Percentiles rank a stretch among this genome's conserved stretches.
phyloP scores from a whole-genome alignment of 176 grass and related monocot species.

The Zoysia japonica region DNA sequence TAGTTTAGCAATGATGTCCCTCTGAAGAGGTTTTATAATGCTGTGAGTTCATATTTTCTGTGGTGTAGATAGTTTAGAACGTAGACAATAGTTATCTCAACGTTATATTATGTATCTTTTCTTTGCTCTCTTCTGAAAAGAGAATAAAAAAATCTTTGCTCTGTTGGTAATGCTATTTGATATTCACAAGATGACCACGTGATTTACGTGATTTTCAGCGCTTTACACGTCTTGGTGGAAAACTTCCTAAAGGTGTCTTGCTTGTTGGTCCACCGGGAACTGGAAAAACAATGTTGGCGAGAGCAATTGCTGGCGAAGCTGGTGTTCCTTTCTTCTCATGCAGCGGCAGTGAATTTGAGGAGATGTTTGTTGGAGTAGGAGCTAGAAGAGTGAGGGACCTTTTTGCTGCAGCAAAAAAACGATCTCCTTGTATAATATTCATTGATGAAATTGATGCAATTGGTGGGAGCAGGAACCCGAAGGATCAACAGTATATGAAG shows the following conservation, averaged over 20 bases:
- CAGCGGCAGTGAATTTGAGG: conserved; percentile 98
- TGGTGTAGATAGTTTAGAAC: too few species aligned
- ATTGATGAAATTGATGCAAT: conserved; percentile 99
- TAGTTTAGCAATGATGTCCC: background rate
- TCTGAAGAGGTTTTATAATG: conserved; percentile 8
- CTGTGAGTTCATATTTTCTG: background rate
- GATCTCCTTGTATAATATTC: conserved; percentile 94
- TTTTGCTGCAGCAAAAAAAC: conserved; percentile 88
- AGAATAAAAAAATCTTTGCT: background rate
- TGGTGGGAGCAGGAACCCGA: conserved; percentile 95
- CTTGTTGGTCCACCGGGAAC: conserved; percentile 97
- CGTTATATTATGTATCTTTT: background rate
- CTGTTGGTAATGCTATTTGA: conserved; percentile 2
- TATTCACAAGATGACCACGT: conserved; percentile 36
- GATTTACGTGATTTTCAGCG: conserved; percentile 62
- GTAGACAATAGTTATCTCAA: too few species aligned
- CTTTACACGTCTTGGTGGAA: conserved; percentile 93
- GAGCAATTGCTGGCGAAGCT: conserved; percentile 98
- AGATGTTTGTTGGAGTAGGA: conserved; percentile 99
- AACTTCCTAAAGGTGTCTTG: conserved; percentile 99
- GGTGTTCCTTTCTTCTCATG: conserved; percentile 98
- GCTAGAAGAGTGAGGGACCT: conserved; percentile 91
- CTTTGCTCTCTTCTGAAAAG: too few species aligned
- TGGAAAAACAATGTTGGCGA: conserved; percentile 97
- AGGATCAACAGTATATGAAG: conserved; percentile 99